Evolutionary conservation across 768 basidiomycete genomes (phyloP).

Genomic region (Chalciporus piperatus): DNA sequence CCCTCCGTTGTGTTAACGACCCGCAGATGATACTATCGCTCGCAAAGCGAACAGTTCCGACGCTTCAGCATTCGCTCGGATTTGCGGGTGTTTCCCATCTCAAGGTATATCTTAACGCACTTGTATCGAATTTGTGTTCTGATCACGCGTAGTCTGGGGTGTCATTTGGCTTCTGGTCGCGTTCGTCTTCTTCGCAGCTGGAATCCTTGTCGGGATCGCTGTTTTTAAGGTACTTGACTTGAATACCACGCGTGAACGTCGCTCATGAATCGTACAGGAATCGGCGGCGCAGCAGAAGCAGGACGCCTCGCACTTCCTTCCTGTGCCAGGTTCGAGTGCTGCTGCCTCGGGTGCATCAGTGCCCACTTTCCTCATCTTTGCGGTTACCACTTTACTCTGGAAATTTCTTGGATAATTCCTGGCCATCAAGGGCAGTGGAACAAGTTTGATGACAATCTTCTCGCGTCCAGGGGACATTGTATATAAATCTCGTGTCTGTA

Average conservation of each 20-base stretch:
- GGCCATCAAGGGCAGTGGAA: background rate
- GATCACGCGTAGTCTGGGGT: constrained; percentile 65
- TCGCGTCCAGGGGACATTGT: background rate
- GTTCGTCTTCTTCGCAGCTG: constrained; percentile 69
- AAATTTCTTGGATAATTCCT: constrained; percentile 19
- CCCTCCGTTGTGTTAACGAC: background rate
- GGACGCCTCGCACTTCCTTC: constrained; percentile 56
- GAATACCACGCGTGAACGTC: background rate
- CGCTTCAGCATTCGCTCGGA: constrained; percentile 78
- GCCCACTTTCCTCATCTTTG: constrained; percentile 22
- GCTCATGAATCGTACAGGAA: constrained; percentile 40
- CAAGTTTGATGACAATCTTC: background rate
- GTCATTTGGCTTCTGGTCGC: constrained; percentile 83
- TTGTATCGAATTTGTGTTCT: constrained; percentile 1
- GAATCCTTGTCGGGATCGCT: constrained; percentile 73
- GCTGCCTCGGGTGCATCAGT: constrained; percentile 30
- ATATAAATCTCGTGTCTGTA: background rate
- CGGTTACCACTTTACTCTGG: constrained; percentile 24
- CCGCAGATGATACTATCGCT: constrained; percentile 75
- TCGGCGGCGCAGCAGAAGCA: constrained; percentile 53
- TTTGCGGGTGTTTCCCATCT: constrained; percentile 85
- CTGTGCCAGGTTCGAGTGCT: constrained; percentile 51
- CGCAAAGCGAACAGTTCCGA: constrained; percentile 87
- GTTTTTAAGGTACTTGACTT: constrained; percentile 70
- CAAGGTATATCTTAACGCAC: constrained; percentile 45